Conservation (phyloP, 2,329 filamentous ascomycete genomes). For the Rhinocladiella similis region DNA sequence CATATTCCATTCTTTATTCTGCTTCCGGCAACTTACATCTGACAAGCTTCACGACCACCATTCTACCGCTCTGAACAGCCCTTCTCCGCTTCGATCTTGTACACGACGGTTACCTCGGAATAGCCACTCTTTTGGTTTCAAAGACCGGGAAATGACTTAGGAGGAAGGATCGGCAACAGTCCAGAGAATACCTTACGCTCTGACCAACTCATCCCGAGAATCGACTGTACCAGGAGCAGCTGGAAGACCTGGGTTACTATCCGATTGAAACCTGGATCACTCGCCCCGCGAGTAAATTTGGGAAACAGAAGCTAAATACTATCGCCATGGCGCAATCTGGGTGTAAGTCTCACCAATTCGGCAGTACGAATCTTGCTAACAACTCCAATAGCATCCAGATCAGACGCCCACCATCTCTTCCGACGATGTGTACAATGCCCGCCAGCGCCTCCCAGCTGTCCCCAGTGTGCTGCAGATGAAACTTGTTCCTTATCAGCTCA, state of each 20-base stretch:
- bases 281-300: too few species aligned
- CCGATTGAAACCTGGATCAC: too few species aligned
- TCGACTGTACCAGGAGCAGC: too few species aligned
- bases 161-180: too few species aligned
- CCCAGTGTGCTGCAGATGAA: slow-evolving; percentile 55
- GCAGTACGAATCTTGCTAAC: neutral
- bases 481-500: slow-evolving; percentile 61
- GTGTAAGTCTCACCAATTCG: slow-evolving; percentile 1
- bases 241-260: too few species aligned
- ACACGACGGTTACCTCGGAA: too few species aligned
- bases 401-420: slow-evolving; percentile 44
- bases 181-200: too few species aligned
- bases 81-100: slow-evolving; percentile 1
- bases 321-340: slow-evolving; percentile 6
- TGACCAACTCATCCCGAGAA: too few species aligned
- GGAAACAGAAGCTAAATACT: too few species aligned
- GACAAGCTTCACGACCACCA: slow-evolving; percentile 11
- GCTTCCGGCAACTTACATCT: slow-evolving; percentile 6
- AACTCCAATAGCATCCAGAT: slow-evolving; percentile 30
- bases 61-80: slow-evolving; percentile 4
- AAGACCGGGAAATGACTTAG: too few species aligned
- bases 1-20: slow-evolving; percentile 22
- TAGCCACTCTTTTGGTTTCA: too few species aligned
- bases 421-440: slow-evolving; percentile 62
- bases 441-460: slow-evolving; percentile 55